Percentiles rank a stretch among this genome's conserved stretches.
Evolutionary conservation across 169 alveolate genomes (phyloP).

Genomic region (Plasmodium knowlesi): DNA sequence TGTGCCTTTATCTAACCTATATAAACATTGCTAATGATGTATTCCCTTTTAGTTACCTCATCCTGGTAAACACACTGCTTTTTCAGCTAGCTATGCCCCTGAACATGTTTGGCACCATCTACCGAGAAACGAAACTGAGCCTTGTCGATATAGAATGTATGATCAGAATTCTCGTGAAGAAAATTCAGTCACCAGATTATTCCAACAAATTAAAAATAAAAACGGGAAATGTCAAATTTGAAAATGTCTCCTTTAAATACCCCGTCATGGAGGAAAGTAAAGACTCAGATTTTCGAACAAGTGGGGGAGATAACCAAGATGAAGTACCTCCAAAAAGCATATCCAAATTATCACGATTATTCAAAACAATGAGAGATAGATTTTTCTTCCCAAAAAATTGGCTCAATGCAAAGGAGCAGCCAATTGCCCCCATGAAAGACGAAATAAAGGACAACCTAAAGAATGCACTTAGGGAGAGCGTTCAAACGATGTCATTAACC

Average conservation of each 20-base stretch:
- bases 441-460: not conserved
- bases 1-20: slow-evolving; percentile 79
- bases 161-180: slow-evolving; percentile 56
- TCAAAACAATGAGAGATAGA: not conserved
- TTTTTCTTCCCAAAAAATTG: not conserved
- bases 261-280: slow-evolving; percentile 16
- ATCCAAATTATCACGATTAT: not conserved
- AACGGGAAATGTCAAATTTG: slow-evolving; percentile 40
- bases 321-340: not conserved
- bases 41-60: slow-evolving; percentile 79
- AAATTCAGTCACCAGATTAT: slow-evolving; percentile 37
- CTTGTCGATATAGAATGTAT: slow-evolving; percentile 81
- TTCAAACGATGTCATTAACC: not conserved
- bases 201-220: slow-evolving; percentile 8
- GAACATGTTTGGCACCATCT: slow-evolving; percentile 87
- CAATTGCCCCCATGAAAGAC: not conserved
- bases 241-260: slow-evolving; percentile 48
- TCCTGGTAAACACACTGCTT: slow-evolving; percentile 82
- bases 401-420: not conserved
- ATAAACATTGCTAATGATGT: slow-evolving; percentile 77
- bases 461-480: not conserved
- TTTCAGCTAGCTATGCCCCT: slow-evolving; percentile 87
- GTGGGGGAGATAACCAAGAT: not conserved
- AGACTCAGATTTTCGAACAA: not conserved
- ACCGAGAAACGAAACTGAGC: slow-evolving; percentile 84